A percentile compares a stretch with the other conserved stretches of the same genome.
These are phyloP conservation scores for Henckelia pumila DNA, from an alignment of 257 asterid genomes.

Conservation along the genomic window DNA sequence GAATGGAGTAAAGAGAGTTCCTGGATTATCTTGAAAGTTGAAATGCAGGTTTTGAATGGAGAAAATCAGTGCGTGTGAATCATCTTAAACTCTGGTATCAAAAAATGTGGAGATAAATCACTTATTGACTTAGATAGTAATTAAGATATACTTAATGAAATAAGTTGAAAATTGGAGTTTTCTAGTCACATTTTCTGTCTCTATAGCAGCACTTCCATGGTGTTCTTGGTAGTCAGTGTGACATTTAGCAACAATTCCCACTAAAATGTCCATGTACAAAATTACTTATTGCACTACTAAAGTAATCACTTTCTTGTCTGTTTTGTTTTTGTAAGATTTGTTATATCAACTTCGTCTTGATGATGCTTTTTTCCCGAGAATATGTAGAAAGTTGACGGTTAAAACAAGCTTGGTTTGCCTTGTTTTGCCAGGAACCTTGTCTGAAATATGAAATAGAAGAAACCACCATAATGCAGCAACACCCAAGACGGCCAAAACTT, in stretches of 20 bases:
- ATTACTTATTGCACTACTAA: slow-evolving; percentile 1
- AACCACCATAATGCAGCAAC: slow-evolving; percentile 54
- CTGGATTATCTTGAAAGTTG: not conserved
- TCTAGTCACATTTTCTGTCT: slow-evolving; percentile 9
- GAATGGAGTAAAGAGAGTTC: not conserved
- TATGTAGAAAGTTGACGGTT: slow-evolving; percentile 1
- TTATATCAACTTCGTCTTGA: not conserved
- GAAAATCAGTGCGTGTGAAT: not conserved
- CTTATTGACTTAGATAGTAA: not conserved
- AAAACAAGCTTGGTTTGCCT: slow-evolving; percentile 9
- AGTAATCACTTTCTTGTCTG: not conserved
- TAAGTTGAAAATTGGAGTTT: slow-evolving; percentile 1
- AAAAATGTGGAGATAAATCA: not conserved
- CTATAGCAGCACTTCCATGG: not conserved
- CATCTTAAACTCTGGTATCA: not conserved
- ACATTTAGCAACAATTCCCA: not conserved
- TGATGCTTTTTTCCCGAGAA: slow-evolving; percentile 8
- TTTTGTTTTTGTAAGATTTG: not conserved
- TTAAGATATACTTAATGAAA: not conserved
- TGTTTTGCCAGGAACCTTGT: slow-evolving; percentile 14
- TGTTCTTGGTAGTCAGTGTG: not conserved
- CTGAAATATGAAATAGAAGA: slow-evolving; percentile 67
- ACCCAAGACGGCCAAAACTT: slow-evolving; percentile 64
- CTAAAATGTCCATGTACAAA: not conserved
- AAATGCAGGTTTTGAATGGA: slow-evolving; percentile 1